phyloP scores from a whole-genome alignment of 1,284 basidiomycete species.

The Boletus mariae region DNA sequence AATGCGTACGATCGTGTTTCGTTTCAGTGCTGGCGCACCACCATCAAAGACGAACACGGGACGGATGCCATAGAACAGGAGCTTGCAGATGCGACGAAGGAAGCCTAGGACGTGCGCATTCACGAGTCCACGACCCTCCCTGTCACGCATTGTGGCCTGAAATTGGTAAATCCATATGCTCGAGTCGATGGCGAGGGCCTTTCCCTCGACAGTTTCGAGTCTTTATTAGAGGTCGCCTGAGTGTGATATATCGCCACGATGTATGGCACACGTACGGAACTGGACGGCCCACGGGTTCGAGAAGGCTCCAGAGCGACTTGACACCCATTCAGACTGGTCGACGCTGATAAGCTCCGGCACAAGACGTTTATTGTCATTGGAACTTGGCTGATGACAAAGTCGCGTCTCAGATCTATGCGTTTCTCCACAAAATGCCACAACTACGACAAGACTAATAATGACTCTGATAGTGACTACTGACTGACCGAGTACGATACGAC shows the following conservation, averaged over 20 bases:
- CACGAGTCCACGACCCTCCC: conserved; percentile 85
- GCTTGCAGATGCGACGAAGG: conserved; percentile 87
- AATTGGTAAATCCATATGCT: conserved; percentile 99
- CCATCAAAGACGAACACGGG: conserved; percentile 98
- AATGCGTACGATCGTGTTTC: conserved; percentile 74
- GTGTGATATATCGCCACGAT: conserved; percentile 4
- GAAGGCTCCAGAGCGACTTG: conserved; percentile 90
- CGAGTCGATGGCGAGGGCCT: conserved; percentile 92
- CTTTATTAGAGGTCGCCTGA: conserved; percentile 38
- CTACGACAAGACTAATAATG: conserved; percentile 4
- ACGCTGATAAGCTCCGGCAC: not conserved
- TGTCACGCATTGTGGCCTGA: conserved; percentile 98
- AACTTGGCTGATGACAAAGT: conserved; percentile 1
- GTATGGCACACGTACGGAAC: conserved; percentile 60
- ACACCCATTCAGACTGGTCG: conserved; percentile 70
- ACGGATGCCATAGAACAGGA: conserved; percentile 94
- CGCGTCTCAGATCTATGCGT: not conserved
- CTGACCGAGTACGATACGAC: conserved; percentile 9
- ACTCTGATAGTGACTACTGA: not conserved
- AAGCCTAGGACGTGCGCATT: conserved; percentile 98
- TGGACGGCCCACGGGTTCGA: conserved; percentile 85
- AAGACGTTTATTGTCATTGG: not conserved
- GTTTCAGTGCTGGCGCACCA: conserved; percentile 86
- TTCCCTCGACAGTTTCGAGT: conserved; percentile 89
- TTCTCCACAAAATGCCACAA: conserved; percentile 8